Evolutionary conservation across 805 yeast species (phyloP), one percentile per base, ranked within the genome.

Genomic region (Komagataella phaffii): DNA sequence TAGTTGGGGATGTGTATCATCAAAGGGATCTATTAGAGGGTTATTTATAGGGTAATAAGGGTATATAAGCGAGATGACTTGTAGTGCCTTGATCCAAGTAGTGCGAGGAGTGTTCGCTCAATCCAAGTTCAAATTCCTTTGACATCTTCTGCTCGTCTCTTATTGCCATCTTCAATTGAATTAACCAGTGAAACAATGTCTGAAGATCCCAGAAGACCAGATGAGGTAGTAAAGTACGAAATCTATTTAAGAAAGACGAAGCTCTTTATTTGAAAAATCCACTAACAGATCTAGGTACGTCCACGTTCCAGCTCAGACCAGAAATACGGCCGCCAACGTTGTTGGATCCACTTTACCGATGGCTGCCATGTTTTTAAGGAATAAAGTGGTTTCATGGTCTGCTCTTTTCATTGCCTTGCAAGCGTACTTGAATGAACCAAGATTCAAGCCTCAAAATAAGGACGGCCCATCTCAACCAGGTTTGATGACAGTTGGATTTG

Each of bases 301-400:
- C 46, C 83, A 79, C 59, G 61, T 61, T 14, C 80, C 82, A 45
- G 71, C 72, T 12, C 68, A 70, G 55, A 69, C 74, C 44, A 68
- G 78, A 53, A 64, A 64, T 46, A 71, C 68, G 48, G 78, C 78
- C 6, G 62, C 78, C 3, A 65, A 68, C 45, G 68, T 74, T 67
- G 67, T 76, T 24, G 64, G 80, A 6, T 80, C 76, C 58, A 72
- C 79, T 48, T 64, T 79, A 54, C 83, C 83, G 46, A 75, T 79
- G 80, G 81, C 79, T 2, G 83, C 83, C 48, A 79, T 79, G 83
- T 77, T 79, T 61, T 66, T 79, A 73, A 67, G 73, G 58, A 77
- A 77, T 62, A 79, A 75, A 59, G 64, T 78, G 55, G 62, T 79
- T 57, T 69, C 81, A 10, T 79, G 83, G 83, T 67, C 81, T 3